Evolutionary conservation across 441 rosid genomes (phyloP).

Genomic region (Syzygium syzygioides): DNA sequence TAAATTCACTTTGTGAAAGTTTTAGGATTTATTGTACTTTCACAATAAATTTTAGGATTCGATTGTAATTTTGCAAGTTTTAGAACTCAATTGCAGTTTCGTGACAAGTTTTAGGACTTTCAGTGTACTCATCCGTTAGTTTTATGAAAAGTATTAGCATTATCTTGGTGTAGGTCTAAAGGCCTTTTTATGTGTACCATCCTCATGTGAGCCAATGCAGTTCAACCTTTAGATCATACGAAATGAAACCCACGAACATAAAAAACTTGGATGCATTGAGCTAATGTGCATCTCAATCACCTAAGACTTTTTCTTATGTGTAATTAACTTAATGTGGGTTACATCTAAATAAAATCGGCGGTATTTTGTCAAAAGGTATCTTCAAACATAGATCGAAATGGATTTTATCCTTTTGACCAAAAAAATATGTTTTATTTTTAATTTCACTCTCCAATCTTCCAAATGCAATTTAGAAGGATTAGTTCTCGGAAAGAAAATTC

Average conservation of each 20-base stretch:
- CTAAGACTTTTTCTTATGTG: background rate
- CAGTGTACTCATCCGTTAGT: too few species aligned
- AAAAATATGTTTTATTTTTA: background rate
- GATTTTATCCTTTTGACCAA: background rate
- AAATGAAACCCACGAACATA: rapidly evolving
- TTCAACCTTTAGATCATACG: background rate
- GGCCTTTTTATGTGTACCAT: background rate
- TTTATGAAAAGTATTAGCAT: background rate
- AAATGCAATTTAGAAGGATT: background rate
- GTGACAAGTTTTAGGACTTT: too few species aligned
- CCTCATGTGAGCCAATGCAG: background rate
- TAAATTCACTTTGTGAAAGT: too few species aligned
- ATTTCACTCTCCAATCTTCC: background rate
- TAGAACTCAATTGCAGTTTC: too few species aligned
- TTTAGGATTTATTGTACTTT: too few species aligned
- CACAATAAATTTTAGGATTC: too few species aligned
- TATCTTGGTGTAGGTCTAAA: background rate
- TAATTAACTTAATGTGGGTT: background rate
- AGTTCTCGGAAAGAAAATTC: background rate
- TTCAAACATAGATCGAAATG: background rate
- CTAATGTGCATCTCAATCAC: background rate
- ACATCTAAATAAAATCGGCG: background rate
- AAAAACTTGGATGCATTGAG: background rate
- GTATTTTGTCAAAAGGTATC: too few species aligned
- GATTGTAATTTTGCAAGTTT: too few species aligned